Evolutionary conservation across 108 stramenopile genomes (phyloP), one percentile per base, ranked within the genome.

Genomic region (Stephanodiscus minutulus): DNA sequence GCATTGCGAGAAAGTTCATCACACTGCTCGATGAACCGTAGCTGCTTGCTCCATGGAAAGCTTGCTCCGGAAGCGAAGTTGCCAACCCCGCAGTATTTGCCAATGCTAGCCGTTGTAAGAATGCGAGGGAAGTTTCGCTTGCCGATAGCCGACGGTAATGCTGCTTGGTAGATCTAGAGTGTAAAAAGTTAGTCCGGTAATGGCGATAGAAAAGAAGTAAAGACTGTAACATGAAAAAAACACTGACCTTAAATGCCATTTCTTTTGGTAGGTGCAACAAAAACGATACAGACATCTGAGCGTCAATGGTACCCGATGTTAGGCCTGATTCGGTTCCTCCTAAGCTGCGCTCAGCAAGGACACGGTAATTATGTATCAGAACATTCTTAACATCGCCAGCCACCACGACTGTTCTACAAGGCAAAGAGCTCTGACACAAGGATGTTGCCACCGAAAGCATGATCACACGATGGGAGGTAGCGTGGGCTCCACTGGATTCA

Each of bases 71-170:
- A 84, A 35, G 56, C 79, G 46, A 63, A 77, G 22, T 24, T 62
- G 47, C 66, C 68, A 20, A 72, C 64, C 12, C 88, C 87, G 41
- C 85, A 77, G 43, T 79, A 76, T 62, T 58, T 79, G 0, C 94
- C 94, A 55, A 95, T 84, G 29, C 73, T 88, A 15, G 94, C 85
- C 25, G 91, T 62, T 18, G 68, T 83, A 5, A 79, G 61, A 35
- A 91, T 82, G 28, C 94, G 66, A 27, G 71, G 20, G 62, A 88
- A 95, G 50, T 88, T 83, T 60, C 88, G 81, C 29, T 86, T 89
- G 7, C 83, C 85, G 12, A 95, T 77, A 17, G 91, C 94, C n/a
- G 86, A 88, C 25, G 94, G 94, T 33, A 95, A 78, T 15, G 86
- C 73, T 37, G 88, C 58, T 75, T 86, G 85, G 67, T 86, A 94